Evolutionary conservation across 169 alveolate species (phyloP), one percentile per base, ranked within the genome.

Genomic region (Plasmodium relictum): DNA sequence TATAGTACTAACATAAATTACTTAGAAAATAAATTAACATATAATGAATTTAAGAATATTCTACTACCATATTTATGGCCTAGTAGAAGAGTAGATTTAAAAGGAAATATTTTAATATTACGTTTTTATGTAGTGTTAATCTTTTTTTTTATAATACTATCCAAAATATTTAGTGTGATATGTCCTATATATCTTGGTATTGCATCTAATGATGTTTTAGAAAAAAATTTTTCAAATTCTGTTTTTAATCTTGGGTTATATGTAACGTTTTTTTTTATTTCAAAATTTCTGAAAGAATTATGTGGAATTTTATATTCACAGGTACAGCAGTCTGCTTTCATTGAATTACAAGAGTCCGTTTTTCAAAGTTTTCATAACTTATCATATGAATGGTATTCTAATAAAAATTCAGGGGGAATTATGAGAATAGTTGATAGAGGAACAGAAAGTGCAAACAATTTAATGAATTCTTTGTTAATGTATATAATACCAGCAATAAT

Each of bases 381-480:
- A 18, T 83, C 91, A 1, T 83, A 83, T 62, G 91, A 83, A 56
- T 83, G 91, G 91, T 83, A 44, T 56, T 83, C 91, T 0, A 83
- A 58, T 14, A 83, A 83, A 71, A 83, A 83, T 16, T 20, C 85
- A 0, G 91, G 91, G 22, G 91, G 91, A 20, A 83, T 83, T 0
- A 83, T 83, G 91, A 54, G 91, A 16, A 83, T 68, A 20, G 83
- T 83, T 22, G 91, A 83, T 56, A 54, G 91, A 66, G 91, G 91
- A 0, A 83, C 91, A 0, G 91, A 83, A 58, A 83, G 91, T 83
- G 73, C 91, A 2, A 83, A 68, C 14, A 68, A 62, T 45, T 68
- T 83, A 39, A 83, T 83, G 91, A 83, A 58, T 12, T 83, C 91
- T 6, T 37, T 83, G 2, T 16, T 83, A 6, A 69, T 83, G 73